Base-by-base conservation (phyloP, 2,329 filamentous ascomycete genomes). In the Blastomyces emzantsi region DNA sequence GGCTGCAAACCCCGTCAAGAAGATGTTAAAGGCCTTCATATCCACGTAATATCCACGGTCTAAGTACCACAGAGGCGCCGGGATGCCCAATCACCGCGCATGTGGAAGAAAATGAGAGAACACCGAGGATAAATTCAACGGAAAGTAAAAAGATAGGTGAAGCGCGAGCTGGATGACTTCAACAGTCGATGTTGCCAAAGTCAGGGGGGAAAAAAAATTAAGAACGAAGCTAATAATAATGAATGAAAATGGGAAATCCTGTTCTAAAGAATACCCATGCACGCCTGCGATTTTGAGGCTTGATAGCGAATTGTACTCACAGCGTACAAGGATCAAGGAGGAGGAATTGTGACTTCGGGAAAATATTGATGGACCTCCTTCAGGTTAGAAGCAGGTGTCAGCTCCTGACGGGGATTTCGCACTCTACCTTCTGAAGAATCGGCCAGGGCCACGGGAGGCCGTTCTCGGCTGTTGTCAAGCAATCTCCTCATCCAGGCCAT, bases 1-100 rank as follows among this genome's bases (percentile, higher is more conserved):
- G 41, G 17, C 43, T 43, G 58, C 41, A 60, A 49, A 17, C 17
- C 25, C 58, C 28, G 41, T 41, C 9, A 60, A 28, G 19, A 49
- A 28, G 28, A 49, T 33, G 25, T 47, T 60, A 7, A 60, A 49
- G 25, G 22, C 25, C 43, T 51, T 60, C 58, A 60, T 60, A 60
- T 60, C 39, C 41, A 28, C 15, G 19, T 60, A n/a, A n/a, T n/a
- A 60, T 60, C 39, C 41, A 28, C 15, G 28, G 28, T 60, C 28
- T n/a, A 49, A 28, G 19, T 60, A 36, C 41, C 58, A 49, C 25
- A 33, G 3, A 30, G 41, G 17, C 47, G 15, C 43, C 43, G 17
- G 3, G 25, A 41, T 33, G 11, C 25, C 28, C 28, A 33, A 49
- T 41, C 19, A 19, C 43, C 28, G 13, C 17, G 30, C 58, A 60